Conservation (phyloP, 768 basidiomycete species). For the Albatrellus ellisii region DNA sequence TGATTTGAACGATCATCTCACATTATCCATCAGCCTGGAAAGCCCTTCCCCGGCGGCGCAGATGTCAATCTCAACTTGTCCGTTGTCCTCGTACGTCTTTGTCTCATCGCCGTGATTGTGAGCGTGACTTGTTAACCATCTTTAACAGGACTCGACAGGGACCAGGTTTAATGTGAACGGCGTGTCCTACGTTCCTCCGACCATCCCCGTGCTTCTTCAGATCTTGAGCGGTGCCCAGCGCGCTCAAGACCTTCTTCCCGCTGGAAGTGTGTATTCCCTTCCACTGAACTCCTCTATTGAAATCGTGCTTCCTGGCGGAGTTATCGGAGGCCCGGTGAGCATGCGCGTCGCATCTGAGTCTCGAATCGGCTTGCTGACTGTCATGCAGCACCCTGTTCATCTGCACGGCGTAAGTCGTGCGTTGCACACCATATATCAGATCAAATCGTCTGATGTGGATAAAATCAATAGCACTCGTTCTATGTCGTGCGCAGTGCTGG, state of each 20-base stretch:
- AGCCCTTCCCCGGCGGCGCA: constrained; percentile 6
- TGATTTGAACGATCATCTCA: background rate
- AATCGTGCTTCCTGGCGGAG: constrained; percentile 5
- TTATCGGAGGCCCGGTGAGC: constrained; percentile 3
- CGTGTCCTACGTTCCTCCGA: background rate
- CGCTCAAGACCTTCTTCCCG: background rate
- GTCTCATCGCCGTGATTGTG: background rate
- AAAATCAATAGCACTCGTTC: constrained; percentile 6
- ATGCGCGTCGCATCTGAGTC: background rate
- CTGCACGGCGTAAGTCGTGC: constrained; percentile 1
- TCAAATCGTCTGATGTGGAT: background rate
- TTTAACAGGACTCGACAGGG: background rate
- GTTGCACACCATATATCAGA: background rate
- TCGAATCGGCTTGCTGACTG: background rate
- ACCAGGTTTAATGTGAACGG: background rate
- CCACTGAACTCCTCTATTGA: constrained; percentile 1
- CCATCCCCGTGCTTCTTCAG: constrained; percentile 9
- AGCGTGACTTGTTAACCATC: background rate
- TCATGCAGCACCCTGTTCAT: constrained; percentile 7
- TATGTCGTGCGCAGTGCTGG: constrained; percentile 13
- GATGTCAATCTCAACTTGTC: constrained; percentile 5
- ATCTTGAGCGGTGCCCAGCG: constrained; percentile 4
- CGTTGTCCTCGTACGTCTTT: background rate
- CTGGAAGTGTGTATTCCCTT: constrained; percentile 6
- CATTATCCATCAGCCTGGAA: constrained; percentile 7